phyloP scores from a whole-genome alignment of 305 asterid genomes.

The Fraxinus xanthoxyloides region DNA sequence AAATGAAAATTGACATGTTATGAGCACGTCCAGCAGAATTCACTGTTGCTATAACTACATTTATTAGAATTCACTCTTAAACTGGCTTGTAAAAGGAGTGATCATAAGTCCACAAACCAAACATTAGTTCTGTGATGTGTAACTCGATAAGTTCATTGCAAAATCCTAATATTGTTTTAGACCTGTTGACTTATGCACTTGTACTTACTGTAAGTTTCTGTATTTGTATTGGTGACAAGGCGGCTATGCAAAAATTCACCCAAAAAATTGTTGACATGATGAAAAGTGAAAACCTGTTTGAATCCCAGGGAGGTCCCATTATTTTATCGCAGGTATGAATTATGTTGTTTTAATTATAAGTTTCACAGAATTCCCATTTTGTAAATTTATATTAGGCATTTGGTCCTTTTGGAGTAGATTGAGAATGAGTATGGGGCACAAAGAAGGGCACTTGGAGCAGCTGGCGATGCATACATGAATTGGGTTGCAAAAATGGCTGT shows the following conservation, averaged over 20 bases:
- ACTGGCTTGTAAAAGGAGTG: no score
- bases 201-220: background rate
- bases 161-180: no score
- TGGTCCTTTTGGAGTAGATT: conserved; percentile 29
- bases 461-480: conserved; percentile 48
- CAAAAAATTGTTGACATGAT: conserved; percentile 58
- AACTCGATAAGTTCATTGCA: no score
- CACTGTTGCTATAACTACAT: no score
- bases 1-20: background rate
- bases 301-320: conserved; percentile 68
- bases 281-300: conserved; percentile 55
- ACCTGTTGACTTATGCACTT: no score
- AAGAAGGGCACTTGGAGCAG: conserved; percentile 42
- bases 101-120: no score
- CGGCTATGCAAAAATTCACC: conserved; percentile 57
- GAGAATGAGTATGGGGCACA: conserved; percentile 65
- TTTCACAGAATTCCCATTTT: background rate
- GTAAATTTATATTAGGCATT: background rate
- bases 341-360: background rate
- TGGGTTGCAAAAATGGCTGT: conserved; percentile 76
- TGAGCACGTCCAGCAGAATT: no score
- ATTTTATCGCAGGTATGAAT: conserved; percentile 59
- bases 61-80: no score
- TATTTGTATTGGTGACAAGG: conserved; percentile 31
- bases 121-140: no score